Conservation (phyloP, 805 yeast species). For the Priceomyces fermenticarens region DNA sequence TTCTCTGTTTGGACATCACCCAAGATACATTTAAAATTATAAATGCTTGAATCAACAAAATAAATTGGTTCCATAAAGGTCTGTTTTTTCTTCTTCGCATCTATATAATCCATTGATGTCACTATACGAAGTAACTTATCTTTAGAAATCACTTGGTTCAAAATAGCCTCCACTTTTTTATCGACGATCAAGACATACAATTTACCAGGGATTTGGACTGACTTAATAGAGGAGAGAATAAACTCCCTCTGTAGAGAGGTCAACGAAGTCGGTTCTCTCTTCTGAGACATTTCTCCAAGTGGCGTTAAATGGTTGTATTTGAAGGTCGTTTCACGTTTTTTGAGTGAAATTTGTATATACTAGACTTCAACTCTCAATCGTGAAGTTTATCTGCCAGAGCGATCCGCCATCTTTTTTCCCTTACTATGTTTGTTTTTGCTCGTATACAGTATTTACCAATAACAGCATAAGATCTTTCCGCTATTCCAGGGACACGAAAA, state of each 20-base stretch:
- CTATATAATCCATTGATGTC: conserved; percentile 64
- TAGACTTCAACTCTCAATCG: not conserved
- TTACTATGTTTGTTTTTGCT: too few relatives aligned
- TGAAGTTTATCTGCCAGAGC: too few relatives aligned
- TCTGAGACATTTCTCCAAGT: conserved; percentile 12
- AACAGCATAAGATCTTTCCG: too few relatives aligned
- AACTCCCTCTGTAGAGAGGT: conserved; percentile 28
- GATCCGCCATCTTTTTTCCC: too few relatives aligned
- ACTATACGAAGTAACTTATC: conserved; percentile 52
- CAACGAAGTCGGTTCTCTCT: conserved; percentile 25
- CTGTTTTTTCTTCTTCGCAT: conserved; percentile 57
- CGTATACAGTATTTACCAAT: too few relatives aligned
- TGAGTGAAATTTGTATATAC: not conserved
- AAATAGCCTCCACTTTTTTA: conserved; percentile 46
- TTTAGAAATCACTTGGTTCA: conserved; percentile 47
- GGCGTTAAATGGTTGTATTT: not conserved
- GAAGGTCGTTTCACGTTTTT: not conserved
- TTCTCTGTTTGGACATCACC: conserved; percentile 74
- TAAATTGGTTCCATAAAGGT: conserved; percentile 76
- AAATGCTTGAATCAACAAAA: conserved; percentile 65
- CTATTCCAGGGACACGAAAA: too few relatives aligned
- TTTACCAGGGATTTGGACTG: conserved; percentile 25
- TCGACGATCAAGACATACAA: conserved; percentile 52
- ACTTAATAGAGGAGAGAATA: conserved; percentile 27
- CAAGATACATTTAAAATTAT: conserved; percentile 69